Base-by-base conservation (phyloP, 306 rosid species). In the Citrullus mucosospermus region DNA sequence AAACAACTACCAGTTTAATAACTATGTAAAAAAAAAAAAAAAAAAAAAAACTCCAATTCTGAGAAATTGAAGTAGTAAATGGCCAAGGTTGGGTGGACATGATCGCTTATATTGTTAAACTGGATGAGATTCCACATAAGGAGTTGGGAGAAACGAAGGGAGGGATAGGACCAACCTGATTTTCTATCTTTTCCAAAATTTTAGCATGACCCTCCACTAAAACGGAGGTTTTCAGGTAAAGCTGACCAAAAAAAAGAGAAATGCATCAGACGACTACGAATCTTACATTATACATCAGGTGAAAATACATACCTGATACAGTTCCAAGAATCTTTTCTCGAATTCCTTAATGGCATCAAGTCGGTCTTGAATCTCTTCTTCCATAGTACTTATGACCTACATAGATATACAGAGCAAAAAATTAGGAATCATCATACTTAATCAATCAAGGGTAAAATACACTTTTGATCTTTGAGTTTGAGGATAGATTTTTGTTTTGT, bases 141-240 rank as follows among this genome's bases (percentile, higher is more conserved):
- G 34, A 41, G 17, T 20, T 43, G 14, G 39, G 25, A 48, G 76
- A 2, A 43, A 43, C 11, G 2, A 8, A 43, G 48, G 48, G 48
- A 43, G 48, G 48, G 9, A 43, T 48, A 46, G 76, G 12, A 77
- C 89, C 78, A 79, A 95, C 98, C 98, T 95, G 97, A 81, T 88
- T 88, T 86, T 95, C 97, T 11, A 95, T 95, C 92, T 92, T 92
- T 75, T 95, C 98, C 79, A 95, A 78, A 77, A 88, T 79, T 84
- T 91, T 95, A 80, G 95, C 94, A 84, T 95, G 98, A 44, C 96
- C 96, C 17, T 92, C 98, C 22, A 95, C 96, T 76, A 95, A 82
- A 65, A 92, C 97, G 2, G 98, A 95, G 92, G 91, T 86, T 81
- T 91, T 96, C 6, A 94, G 93, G 87, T 92, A 94, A 71, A 94